A percentile compares a stretch with the other conserved stretches of the same genome.
These are phyloP conservation scores for Trichosanthes truncata DNA, from an alignment of 306 rosid species.

Conservation along the genomic window DNA sequence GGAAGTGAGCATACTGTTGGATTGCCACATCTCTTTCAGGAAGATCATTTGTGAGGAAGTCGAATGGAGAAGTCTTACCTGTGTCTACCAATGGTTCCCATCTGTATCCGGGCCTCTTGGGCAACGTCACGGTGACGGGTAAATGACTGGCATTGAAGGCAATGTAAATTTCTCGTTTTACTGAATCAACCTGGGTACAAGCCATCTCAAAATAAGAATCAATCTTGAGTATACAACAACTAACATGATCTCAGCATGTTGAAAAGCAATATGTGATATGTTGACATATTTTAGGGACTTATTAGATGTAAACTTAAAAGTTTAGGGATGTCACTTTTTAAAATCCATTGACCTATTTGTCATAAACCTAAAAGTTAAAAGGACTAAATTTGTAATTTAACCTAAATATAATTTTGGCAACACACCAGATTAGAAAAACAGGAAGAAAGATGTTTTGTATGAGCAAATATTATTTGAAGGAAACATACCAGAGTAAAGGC, in stretches of 20 bases:
- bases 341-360: no score
- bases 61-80: constrained; percentile 68
- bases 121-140: constrained; percentile 48
- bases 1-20: constrained; percentile 71
- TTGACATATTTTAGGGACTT: no score
- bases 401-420: no score
- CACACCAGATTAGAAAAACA: no score
- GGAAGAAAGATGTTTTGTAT: no score
- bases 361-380: no score
- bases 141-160: constrained; percentile 87
- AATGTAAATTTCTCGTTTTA: constrained; percentile 70
- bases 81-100: constrained; percentile 92
- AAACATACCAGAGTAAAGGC: constrained; percentile 68
- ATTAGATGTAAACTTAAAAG: no score
- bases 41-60: constrained; percentile 54
- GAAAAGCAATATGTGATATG: not conserved
- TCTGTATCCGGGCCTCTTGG: constrained; percentile 68
- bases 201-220: not conserved
- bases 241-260: not conserved
- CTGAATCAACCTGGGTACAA: constrained; percentile 52
- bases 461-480: constrained; percentile 2
- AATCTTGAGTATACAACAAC: not conserved
- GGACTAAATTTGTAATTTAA: no score
- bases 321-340: no score
- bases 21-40: constrained; percentile 57